Base-by-base conservation (phyloP, 495 filamentous ascomycete genomes). In the Lasiosphaeriaceae sp. region DNA sequence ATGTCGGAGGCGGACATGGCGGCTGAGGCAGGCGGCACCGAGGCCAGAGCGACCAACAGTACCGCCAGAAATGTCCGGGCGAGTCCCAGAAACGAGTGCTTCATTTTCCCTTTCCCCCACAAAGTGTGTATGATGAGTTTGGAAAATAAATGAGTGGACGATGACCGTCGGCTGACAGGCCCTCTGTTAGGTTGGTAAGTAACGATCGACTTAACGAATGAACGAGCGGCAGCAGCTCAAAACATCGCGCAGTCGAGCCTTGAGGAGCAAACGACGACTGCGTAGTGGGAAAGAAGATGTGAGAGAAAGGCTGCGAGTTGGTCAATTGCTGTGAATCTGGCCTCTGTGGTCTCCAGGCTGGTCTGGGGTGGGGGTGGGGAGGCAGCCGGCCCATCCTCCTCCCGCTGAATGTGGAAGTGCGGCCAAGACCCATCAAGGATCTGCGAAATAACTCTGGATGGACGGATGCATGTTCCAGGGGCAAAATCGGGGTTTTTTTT, bases 1-100 rank as follows among this genome's bases (percentile, higher is more conserved):
- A 63, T 59, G 35, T 63, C 56, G 19, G 56, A 7, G 16, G 61
- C 45, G 29, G 61, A 56, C 61, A 63, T 63, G 53, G 56, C 53
- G 14, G 52, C 61, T n/a, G n/a, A 21, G 14, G 39, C 50, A 24
- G 50, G 60, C 14, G 48, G 14, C 43, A 56, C 43, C 9, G 48
- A 11, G 21, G 45, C 24, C 29, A 62, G 21, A 21, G 29, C n/a
- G 41, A 55, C 59, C 2, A 58, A 14, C 11, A 56, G 31, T n/a
- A 61, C 11, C 12, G 50, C 43, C 2, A 57, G 29, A 12, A 54
- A n/a, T 23, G 46, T 39, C 47, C 39, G 34, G 12, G 49, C 12
- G 17, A 47, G 35, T 22, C 19, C 26, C 22, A n/a, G 1, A 8
- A 26, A 34, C n/a, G 26, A 47, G 26, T 39, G 41, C 47, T 41